Conservation (phyloP, 2,329 filamentous ascomycete genomes). For the Gremmenia infestans region DNA sequence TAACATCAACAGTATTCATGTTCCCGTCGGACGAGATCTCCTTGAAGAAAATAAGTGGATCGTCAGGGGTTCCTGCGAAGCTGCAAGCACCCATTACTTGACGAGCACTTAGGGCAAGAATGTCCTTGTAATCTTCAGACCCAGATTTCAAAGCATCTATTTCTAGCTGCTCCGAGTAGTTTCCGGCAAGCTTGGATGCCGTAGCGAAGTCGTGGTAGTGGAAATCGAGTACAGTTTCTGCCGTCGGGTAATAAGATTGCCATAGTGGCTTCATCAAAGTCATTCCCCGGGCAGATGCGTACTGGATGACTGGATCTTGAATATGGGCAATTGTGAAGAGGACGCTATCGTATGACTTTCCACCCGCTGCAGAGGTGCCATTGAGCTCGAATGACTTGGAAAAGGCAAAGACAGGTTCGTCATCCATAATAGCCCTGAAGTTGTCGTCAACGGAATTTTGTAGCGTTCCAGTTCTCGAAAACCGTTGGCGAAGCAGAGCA, state of each 20-base stretch:
- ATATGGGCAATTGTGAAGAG: conserved; percentile 73
- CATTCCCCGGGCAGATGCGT: conserved; percentile 68
- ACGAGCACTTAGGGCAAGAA: conserved; percentile 70
- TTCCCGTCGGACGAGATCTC: conserved; percentile 85
- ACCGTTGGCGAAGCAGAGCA: conserved; percentile 58
- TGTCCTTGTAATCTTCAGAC: conserved; percentile 70
- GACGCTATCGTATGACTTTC: conserved; percentile 44
- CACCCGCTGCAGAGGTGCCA: conserved; percentile 28
- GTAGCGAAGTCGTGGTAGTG: conserved; percentile 71
- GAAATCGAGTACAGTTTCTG: conserved; percentile 62
- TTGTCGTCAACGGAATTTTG: conserved; percentile 60
- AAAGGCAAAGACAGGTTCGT: conserved; percentile 80
- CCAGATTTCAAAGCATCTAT: conserved; percentile 69
- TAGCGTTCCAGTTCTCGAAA: conserved; percentile 62
- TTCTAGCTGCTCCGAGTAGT: conserved; percentile 68
- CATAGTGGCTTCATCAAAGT: conserved; percentile 76
- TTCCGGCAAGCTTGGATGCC: conserved; percentile 58
- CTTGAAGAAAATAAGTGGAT: conserved; percentile 74
- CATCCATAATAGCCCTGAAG: conserved; percentile 67
- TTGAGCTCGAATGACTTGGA: conserved; percentile 56
- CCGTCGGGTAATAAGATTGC: conserved; percentile 65
- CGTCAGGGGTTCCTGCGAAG: conserved; percentile 67
- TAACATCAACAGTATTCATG: conserved; percentile 80
- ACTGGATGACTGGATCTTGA: conserved; percentile 76
- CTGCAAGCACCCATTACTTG: conserved; percentile 76